phyloP scores from a whole-genome alignment of 371 early-diverging fungal genomes.

The Apophysomyces sp. region DNA sequence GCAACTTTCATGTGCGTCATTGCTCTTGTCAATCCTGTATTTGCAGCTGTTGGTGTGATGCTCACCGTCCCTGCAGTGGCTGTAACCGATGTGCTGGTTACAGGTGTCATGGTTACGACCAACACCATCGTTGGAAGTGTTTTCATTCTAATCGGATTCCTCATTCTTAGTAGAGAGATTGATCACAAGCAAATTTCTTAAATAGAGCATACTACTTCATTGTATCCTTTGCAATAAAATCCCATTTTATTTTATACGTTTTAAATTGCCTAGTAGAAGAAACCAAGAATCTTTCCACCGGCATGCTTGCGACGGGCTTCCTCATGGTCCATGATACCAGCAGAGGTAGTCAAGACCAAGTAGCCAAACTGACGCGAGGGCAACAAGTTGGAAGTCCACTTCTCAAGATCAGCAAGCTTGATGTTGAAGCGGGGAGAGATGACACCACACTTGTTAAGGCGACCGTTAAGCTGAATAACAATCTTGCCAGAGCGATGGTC shows the following conservation, averaged over 20 bases:
- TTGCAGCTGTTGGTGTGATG: conserved; percentile 85
- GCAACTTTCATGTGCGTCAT: conserved; percentile 79
- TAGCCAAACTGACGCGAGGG: conserved; percentile 99
- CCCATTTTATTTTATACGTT: background rate
- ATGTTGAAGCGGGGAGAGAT: conserved; percentile 99
- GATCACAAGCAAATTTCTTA: background rate
- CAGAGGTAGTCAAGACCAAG: conserved; percentile 95
- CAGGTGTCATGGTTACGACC: conserved; percentile 48
- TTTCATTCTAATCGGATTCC: conserved; percentile 56
- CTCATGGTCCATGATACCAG: conserved; percentile 99
- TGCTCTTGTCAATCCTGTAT: conserved; percentile 74
- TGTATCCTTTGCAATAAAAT: background rate
- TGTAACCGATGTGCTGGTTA: conserved; percentile 56
- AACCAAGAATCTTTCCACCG: conserved; percentile 99
- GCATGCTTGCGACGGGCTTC: conserved; percentile 98
- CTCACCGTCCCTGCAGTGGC: conserved; percentile 79
- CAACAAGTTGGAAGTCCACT: conserved; percentile 97
- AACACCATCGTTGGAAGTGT: conserved; percentile 54
- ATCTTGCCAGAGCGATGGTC: conserved; percentile 99
- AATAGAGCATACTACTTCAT: background rate
- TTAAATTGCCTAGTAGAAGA: conserved; percentile 58
- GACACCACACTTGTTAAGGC: conserved; percentile 99
- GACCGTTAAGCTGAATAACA: conserved; percentile 98
- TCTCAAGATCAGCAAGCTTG: conserved; percentile 93
- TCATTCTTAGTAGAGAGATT: conserved; percentile 41